phyloP scores from a whole-genome alignment of 805 yeast species.

The Kurtzmaniella fragi region DNA sequence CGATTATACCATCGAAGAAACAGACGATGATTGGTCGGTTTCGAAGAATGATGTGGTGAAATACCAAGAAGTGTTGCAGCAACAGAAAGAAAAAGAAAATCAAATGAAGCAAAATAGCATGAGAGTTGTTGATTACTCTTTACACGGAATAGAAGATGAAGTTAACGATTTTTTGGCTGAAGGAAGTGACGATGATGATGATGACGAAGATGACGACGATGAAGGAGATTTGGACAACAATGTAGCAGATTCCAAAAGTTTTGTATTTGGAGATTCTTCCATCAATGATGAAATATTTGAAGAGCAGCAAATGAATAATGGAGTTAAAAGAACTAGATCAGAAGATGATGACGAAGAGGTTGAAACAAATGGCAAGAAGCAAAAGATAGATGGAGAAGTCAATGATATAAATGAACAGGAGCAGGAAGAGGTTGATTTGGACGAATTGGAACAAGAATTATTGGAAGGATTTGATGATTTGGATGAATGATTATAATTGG shows the following conservation, averaged over 20 bases:
- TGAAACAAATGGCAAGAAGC: conserved; percentile 11
- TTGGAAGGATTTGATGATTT: conserved; percentile 50
- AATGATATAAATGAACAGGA: conserved; percentile 9
- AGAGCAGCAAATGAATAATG: conserved; percentile 1
- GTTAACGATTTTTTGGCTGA: conserved; percentile 47
- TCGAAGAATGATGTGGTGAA: conserved; percentile 41
- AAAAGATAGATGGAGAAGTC: conserved; percentile 6
- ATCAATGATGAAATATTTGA: not conserved
- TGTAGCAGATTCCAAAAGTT: conserved; percentile 2
- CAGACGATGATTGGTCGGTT: conserved; percentile 40
- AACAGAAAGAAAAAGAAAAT: conserved; percentile 10
- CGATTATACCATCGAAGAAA: conserved; percentile 51
- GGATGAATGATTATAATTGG: conserved; percentile 18
- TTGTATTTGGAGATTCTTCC: too few species aligned
- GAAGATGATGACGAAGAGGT: conserved; percentile 15
- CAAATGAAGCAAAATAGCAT: not conserved
- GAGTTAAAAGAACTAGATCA: conserved; percentile 4
- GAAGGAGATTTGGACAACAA: conserved; percentile 12
- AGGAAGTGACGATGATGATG: conserved; percentile 33
- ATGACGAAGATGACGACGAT: conserved; percentile 22
- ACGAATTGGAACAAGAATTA: conserved; percentile 46
- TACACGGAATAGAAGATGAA: conserved; percentile 39
- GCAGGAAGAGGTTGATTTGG: conserved; percentile 25
- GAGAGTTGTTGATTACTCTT: conserved; percentile 30
- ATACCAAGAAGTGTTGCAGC: conserved; percentile 30